phyloP scores from a whole-genome alignment of 2,329 filamentous ascomycete species.

The Aspergillus sp. region DNA sequence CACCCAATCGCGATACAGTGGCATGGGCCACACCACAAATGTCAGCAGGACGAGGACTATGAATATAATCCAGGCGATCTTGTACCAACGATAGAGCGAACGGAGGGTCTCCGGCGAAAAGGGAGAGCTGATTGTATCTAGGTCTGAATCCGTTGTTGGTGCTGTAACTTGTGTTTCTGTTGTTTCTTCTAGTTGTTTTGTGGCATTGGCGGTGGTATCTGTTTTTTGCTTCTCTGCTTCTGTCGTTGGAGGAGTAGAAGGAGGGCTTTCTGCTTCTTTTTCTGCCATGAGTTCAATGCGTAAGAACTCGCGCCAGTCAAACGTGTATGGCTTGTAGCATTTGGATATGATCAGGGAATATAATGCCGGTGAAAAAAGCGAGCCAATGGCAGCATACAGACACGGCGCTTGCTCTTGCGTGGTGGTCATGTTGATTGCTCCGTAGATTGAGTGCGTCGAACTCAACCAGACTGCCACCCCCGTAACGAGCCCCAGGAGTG shows the following conservation, averaged over 20 bases:
- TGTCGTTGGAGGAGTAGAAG: not conserved
- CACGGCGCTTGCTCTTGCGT: conserved; percentile 36
- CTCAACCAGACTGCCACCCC: conserved; percentile 41
- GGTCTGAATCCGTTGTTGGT: not conserved
- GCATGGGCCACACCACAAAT: conserved; percentile 43
- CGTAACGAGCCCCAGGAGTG: conserved; percentile 34
- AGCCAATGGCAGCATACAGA: conserved; percentile 39
- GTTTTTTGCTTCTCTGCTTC: conserved; percentile 4
- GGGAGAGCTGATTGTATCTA: conserved; percentile 40
- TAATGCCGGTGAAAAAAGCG: conserved; percentile 40
- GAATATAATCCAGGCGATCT: conserved; percentile 35
- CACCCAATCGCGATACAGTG: conserved; percentile 42
- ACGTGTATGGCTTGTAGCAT: conserved; percentile 29
- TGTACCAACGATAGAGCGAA: conserved; percentile 31
- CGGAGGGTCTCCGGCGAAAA: conserved; percentile 31
- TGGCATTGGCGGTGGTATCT: conserved; percentile 4
- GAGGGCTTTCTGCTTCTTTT: conserved; percentile 4
- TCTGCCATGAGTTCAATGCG: conserved; percentile 42
- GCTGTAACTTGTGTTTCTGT: not conserved
- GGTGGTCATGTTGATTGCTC: conserved; percentile 34
- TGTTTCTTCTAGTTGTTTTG: not conserved
- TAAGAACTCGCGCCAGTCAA: conserved; percentile 42
- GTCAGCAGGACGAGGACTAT: conserved; percentile 39
- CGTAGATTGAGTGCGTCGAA: conserved; percentile 33
- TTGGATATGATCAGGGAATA: conserved; percentile 41